A percentile compares a stretch with the other conserved stretches of the same genome.
These are phyloP conservation scores for Falciphora oryzae DNA, from an alignment of 2,329 filamentous ascomycete species.

Conservation along the genomic window DNA sequence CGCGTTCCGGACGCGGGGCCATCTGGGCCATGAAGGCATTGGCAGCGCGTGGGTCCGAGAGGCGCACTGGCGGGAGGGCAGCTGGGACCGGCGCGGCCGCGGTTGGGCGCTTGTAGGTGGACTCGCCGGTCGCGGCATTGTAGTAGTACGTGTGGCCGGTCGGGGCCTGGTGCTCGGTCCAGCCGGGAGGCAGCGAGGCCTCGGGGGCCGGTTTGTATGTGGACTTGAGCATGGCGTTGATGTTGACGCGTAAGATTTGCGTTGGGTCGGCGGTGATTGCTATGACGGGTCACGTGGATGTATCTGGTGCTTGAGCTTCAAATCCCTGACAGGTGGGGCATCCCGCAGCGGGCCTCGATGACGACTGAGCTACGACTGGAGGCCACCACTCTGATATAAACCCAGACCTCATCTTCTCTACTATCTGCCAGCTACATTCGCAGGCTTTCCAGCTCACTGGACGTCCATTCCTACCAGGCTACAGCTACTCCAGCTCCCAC, in stretches of 20 bases:
- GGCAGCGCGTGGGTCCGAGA: slow-evolving; percentile 50
- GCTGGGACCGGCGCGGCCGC: slow-evolving; percentile 20
- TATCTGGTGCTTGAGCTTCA: too few relatives aligned
- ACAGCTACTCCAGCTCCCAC: background rate
- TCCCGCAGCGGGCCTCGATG: too few relatives aligned
- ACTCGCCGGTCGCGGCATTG: slow-evolving; percentile 73
- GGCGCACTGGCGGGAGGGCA: slow-evolving; percentile 29
- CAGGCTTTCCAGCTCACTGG: too few relatives aligned
- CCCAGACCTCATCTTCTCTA: too few relatives aligned
- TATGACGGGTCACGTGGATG: background rate
- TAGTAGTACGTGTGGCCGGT: slow-evolving; percentile 87
- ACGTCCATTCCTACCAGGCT: too few relatives aligned
- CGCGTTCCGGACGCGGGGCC: slow-evolving; percentile 35
- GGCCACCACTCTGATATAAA: too few relatives aligned
- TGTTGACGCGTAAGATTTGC: background rate
- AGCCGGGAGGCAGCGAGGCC: slow-evolving; percentile 62
- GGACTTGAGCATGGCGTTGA: slow-evolving; percentile 60
- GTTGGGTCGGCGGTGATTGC: background rate
- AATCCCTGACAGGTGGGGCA: too few relatives aligned
- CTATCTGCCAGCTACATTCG: too few relatives aligned
- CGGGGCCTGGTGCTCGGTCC: slow-evolving; percentile 91
- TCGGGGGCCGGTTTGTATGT: slow-evolving; percentile 57
- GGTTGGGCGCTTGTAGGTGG: slow-evolving; percentile 77
- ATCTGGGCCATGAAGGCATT: slow-evolving; percentile 56
- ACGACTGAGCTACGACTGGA: too few relatives aligned